phyloP scores from a whole-genome alignment of 345 rosid species.

The Euphorbia lathyris region DNA sequence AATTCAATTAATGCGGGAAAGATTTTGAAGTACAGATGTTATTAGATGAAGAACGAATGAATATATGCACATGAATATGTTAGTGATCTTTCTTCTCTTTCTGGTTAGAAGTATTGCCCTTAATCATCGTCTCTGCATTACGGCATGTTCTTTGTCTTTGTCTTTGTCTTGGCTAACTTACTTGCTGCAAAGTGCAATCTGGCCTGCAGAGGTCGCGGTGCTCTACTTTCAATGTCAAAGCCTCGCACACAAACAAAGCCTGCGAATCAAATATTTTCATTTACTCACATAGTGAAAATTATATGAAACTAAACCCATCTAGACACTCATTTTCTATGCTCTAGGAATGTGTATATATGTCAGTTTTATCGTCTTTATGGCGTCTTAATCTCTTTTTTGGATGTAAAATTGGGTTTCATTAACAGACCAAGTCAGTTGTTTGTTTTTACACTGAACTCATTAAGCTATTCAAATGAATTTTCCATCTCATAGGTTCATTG shows the following conservation, averaged over 20 bases:
- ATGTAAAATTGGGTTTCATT: not conserved
- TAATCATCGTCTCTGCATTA: slow-evolving; percentile 9
- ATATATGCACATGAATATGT: slow-evolving; percentile 36
- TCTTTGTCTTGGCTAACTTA: slow-evolving; percentile 40
- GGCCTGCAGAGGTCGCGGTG: slow-evolving; percentile 76
- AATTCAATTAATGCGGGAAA: slow-evolving; percentile 26
- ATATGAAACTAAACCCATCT: not conserved
- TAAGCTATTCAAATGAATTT: not conserved
- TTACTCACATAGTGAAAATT: not conserved
- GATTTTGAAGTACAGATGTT: slow-evolving; percentile 12
- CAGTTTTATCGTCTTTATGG: not conserved
- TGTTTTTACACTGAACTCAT: not conserved
- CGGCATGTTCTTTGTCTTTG: slow-evolving; percentile 30
- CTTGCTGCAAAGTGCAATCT: slow-evolving; percentile 75
- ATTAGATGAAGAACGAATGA: slow-evolving; percentile 34
- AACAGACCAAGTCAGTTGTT: no score
- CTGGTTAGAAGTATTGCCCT: slow-evolving; percentile 16
- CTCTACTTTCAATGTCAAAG: slow-evolving; percentile 65
- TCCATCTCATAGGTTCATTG: not conserved
- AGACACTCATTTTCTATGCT: not conserved
- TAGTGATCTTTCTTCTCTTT: slow-evolving; percentile 22
- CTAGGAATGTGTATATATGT: not conserved
- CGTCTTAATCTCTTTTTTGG: not conserved
- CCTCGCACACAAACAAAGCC: slow-evolving; percentile 94
- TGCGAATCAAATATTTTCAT: slow-evolving; percentile 30